Percentiles rank a stretch among this genome's conserved stretches.
Evolutionary conservation across 192 early-diverging fungal species (phyloP).

Genomic region (Hyaloraphidium curvatum): DNA sequence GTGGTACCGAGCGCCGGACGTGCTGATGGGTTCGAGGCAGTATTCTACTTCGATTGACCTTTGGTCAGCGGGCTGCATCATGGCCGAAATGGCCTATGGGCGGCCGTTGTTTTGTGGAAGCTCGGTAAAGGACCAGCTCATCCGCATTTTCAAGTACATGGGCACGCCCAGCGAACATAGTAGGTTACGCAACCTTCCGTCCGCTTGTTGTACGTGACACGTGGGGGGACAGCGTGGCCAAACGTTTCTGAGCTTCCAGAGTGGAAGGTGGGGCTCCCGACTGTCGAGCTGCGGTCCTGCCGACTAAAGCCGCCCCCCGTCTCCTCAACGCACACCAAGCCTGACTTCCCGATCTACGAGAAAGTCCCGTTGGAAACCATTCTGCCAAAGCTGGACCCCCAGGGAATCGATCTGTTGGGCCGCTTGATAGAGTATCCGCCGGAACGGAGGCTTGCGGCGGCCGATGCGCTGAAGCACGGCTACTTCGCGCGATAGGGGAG

Average conservation of each 20-base stretch:
- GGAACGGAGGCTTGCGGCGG: constrained; percentile 58
- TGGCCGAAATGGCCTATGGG: constrained; percentile 78
- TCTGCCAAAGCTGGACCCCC: constrained; percentile 62
- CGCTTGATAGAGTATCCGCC: constrained; percentile 56
- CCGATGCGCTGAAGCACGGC: constrained; percentile 41
- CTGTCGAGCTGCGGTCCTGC: background rate
- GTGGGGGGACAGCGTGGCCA: too few relatives aligned
- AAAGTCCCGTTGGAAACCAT: constrained; percentile 48
- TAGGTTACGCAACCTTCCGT: too few relatives aligned
- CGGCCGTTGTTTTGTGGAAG: constrained; percentile 80
- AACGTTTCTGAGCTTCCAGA: constrained; percentile 69
- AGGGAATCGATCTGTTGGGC: constrained; percentile 70
- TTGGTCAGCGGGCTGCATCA: constrained; percentile 75
- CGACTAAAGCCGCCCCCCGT: too few relatives aligned
- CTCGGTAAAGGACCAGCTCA: constrained; percentile 68
- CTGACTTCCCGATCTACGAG: constrained; percentile 57
- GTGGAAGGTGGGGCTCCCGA: constrained; percentile 37
- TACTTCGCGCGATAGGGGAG: too few relatives aligned
- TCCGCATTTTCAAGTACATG: constrained; percentile 77
- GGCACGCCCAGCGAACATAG: constrained; percentile 63
- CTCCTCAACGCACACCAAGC: constrained; percentile 8
- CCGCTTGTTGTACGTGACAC: too few relatives aligned
- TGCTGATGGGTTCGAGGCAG: constrained; percentile 70
- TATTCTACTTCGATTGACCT: constrained; percentile 76
- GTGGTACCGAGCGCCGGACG: constrained; percentile 78